These are phyloP conservation scores for Paramecium sonneborni DNA, from an alignment of 73 alveolate genomes.

Conservation along the genomic window DNA sequence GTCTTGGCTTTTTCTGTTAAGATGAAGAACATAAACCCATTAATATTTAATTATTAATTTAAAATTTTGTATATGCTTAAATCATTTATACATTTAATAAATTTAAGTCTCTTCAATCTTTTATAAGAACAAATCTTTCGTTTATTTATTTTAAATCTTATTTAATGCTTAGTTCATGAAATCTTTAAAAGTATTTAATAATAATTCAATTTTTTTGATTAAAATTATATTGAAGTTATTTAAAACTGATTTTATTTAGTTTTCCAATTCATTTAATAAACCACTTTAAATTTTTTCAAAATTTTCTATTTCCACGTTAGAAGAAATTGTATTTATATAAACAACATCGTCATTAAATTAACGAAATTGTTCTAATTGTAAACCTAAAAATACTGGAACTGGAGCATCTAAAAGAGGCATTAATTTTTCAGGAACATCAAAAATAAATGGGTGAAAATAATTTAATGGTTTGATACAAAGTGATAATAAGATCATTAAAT, in stretches of 20 bases:
- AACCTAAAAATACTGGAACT: conserved; percentile 45
- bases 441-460: conserved; percentile 27
- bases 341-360: background rate
- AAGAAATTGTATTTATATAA: background rate
- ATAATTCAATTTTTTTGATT: background rate
- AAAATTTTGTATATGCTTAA: background rate
- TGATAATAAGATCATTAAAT: background rate
- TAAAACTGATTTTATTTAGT: background rate
- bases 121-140: background rate
- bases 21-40: background rate
- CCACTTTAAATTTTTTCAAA: background rate
- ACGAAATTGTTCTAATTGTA: background rate
- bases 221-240: background rate
- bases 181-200: background rate
- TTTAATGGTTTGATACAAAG: conserved; percentile 14
- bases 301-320: background rate
- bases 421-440: conserved; percentile 11
- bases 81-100: conserved; percentile 11
- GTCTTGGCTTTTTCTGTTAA: background rate
- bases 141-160: background rate
- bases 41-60: background rate
- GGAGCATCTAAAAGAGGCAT: conserved; percentile 43
- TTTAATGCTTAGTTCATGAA: background rate
- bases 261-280: conserved; percentile 2
- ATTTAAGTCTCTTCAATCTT: background rate